Evolutionary conservation across 305 asterid species (phyloP).

Genomic region (Fraxinus xanthoxyloides): DNA sequence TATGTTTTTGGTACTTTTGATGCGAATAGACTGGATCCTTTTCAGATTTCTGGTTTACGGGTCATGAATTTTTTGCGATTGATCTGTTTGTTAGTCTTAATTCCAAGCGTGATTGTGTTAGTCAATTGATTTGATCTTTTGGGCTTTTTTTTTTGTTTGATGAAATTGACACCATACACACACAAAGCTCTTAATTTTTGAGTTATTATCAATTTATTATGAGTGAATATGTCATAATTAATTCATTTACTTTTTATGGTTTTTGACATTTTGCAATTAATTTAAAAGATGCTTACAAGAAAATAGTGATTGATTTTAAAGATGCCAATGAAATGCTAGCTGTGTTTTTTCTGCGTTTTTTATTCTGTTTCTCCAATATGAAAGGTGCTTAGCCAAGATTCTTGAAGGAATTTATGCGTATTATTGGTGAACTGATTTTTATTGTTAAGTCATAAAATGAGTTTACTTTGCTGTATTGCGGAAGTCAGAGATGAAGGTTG

Average conservation of each 20-base stretch:
- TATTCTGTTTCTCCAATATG: conserved; percentile 14
- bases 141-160: not conserved
- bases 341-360: conserved; percentile 19
- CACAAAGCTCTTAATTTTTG: conserved; percentile 12
- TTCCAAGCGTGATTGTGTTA: conserved; percentile 20
- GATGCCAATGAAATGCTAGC: conserved; percentile 42
- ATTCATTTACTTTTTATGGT: conserved; percentile 34
- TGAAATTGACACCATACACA: conserved; percentile 21
- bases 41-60: conserved; percentile 20
- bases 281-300: conserved; percentile 23
- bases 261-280: conserved; percentile 26
- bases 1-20: conserved; percentile 31
- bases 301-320: conserved; percentile 8
- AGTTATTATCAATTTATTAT: conserved; percentile 12
- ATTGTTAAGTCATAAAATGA: conserved; percentile 13
- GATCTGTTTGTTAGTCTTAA: conserved; percentile 41
- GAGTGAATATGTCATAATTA: conserved; percentile 19
- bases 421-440: conserved; percentile 22
- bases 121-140: conserved; percentile 2
- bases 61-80: conserved; percentile 24
- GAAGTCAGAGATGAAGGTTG: conserved; percentile 32
- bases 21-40: conserved; percentile 19
- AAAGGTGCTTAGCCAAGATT: conserved; percentile 17
- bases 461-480: conserved; percentile 22
- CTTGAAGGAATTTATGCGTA: conserved; percentile 16